Evolutionary conservation across 2,329 filamentous ascomycete species (phyloP).

Genomic region (Sclerotiophoma versabilis): DNA sequence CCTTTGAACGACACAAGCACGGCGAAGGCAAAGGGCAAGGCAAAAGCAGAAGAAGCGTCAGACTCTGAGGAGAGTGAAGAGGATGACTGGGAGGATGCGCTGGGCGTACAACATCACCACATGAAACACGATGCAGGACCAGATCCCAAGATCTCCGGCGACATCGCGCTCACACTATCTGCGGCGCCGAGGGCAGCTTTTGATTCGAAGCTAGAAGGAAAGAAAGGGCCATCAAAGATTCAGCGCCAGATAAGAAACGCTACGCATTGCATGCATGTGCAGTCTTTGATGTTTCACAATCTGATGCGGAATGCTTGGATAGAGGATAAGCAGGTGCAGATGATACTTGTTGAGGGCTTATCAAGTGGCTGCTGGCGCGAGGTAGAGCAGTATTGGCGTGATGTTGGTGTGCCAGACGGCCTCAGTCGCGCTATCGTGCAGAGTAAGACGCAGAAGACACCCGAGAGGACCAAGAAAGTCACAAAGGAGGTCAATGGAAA

Average conservation of each 20-base stretch:
- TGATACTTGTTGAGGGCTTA: slow-evolving; percentile 38
- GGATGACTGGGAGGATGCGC: slow-evolving; percentile 51
- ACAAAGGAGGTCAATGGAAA: slow-evolving; percentile 56
- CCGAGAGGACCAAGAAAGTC: slow-evolving; percentile 62
- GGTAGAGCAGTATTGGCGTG: slow-evolving; percentile 59
- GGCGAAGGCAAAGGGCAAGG: background rate
- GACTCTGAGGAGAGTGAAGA: slow-evolving; percentile 50
- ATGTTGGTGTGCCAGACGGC: slow-evolving; percentile 84
- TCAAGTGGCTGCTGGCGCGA: slow-evolving; percentile 46
- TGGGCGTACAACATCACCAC: slow-evolving; percentile 44
- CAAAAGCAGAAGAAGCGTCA: slow-evolving; percentile 50
- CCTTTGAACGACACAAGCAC: slow-evolving; percentile 34
- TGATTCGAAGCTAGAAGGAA: slow-evolving; percentile 60
- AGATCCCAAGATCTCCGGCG: slow-evolving; percentile 63
- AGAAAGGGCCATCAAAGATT: slow-evolving; percentile 85
- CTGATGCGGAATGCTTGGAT: slow-evolving; percentile 62
- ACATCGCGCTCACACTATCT: slow-evolving; percentile 75
- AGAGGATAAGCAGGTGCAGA: slow-evolving; percentile 45
- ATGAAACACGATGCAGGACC: slow-evolving; percentile 43
- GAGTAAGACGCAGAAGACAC: slow-evolving; percentile 69
- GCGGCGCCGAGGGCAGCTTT: slow-evolving; percentile 33
- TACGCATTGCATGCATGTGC: slow-evolving; percentile 89
- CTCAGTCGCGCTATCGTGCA: slow-evolving; percentile 75
- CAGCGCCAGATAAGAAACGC: slow-evolving; percentile 79
- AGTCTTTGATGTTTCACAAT: slow-evolving; percentile 89